Evolutionary conservation across 192 early-diverging fungal genomes (phyloP).

Genomic region (Coemansia sp.): DNA sequence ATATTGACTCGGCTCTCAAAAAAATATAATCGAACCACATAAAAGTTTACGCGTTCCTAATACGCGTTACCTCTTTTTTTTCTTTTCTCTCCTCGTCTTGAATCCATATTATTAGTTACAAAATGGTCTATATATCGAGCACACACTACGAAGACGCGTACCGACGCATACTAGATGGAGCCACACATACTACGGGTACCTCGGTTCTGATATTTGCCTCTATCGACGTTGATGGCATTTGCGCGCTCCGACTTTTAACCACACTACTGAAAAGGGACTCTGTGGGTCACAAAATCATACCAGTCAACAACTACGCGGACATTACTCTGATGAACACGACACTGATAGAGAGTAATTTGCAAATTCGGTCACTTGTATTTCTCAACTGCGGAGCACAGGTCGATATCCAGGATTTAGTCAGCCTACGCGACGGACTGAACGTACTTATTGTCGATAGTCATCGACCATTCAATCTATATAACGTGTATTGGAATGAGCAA

Average conservation of each 20-base stretch:
- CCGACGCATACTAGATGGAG: conserved; percentile 49
- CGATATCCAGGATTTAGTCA: conserved; percentile 66
- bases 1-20: background rate
- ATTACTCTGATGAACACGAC: conserved; percentile 56
- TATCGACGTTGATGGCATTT: conserved; percentile 78
- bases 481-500: conserved; percentile 73
- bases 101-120: background rate
- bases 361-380: conserved; percentile 72
- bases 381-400: conserved; percentile 86
- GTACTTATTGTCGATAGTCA: conserved; percentile 87
- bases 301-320: conserved; percentile 68
- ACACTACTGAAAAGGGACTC: conserved; percentile 76
- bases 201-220: conserved; percentile 73
- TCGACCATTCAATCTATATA: conserved; percentile 83
- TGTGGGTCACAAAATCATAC: conserved; percentile 79
- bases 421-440: conserved; percentile 57
- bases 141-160: conserved; percentile 59
- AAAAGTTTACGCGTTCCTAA: background rate
- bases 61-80: conserved; percentile 8
- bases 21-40: background rate
- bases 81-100: background rate
- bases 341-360: conserved; percentile 55
- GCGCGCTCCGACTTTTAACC: conserved; percentile 76
- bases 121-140: conserved; percentile 59
- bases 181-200: conserved; percentile 20